Evolutionary conservation across 176 grass and related monocot species (phyloP).

Genomic region (Canna indica): DNA sequence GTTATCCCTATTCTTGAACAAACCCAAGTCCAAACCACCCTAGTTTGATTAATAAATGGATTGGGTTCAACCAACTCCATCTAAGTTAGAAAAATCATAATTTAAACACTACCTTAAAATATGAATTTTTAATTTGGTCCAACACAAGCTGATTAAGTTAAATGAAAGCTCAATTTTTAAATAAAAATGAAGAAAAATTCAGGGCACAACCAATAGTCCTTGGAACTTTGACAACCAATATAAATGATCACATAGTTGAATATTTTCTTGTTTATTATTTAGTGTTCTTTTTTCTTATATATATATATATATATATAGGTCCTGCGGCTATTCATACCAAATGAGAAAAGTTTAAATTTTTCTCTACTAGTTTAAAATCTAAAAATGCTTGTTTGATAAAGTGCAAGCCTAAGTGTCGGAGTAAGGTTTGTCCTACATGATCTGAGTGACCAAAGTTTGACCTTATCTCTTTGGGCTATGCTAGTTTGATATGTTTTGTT

Average conservation of each 20-base stretch:
- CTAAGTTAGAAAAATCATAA: too few species aligned
- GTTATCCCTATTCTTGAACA: too few species aligned
- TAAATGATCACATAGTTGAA: neutral
- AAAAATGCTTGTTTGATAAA: too few species aligned
- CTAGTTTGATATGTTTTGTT: neutral
- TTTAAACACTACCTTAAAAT: too few species aligned
- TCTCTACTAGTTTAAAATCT: neutral
- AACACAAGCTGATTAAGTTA: too few species aligned
- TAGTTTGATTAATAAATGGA: too few species aligned
- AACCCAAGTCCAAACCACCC: too few species aligned
- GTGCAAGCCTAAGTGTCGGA: neutral
- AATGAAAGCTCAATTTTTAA: too few species aligned
- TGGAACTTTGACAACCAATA: neutral
- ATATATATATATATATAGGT: neutral
- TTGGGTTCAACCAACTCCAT: too few species aligned
- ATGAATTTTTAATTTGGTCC: too few species aligned
- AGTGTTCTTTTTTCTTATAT: neutral
- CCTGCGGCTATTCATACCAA: neutral
- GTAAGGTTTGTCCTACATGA: neutral
- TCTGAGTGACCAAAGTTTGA: neutral
- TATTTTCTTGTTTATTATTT: neutral
- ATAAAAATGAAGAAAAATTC: too few species aligned
- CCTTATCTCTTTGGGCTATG: neutral
- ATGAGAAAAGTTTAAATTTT: neutral
- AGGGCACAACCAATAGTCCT: neutral